Conservation (phyloP, 164 flowering plant species). For the Vitis labrusca region DNA sequence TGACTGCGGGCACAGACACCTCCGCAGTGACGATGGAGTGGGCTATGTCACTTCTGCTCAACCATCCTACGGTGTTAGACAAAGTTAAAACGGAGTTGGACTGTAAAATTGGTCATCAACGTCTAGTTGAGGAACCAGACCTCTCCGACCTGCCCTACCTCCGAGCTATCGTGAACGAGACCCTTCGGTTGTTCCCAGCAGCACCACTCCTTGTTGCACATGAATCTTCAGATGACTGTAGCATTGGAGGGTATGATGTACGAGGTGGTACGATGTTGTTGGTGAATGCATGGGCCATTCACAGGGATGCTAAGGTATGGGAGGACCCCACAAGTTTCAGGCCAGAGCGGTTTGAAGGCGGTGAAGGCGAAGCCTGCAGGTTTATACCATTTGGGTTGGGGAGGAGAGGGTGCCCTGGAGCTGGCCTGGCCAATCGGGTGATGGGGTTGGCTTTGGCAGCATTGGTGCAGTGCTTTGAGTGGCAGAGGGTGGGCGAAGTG, state of each 20-base stretch:
- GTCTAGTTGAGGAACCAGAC: constrained; percentile 42
- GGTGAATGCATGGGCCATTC: constrained; percentile 49
- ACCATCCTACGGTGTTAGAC: constrained; percentile 4
- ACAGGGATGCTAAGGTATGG: constrained; percentile 55
- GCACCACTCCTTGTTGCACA: constrained; percentile 52
- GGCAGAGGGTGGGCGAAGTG: neutral
- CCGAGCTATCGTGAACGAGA: constrained; percentile 35
- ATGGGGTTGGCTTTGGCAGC: neutral
- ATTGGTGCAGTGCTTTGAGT: constrained; percentile 6
- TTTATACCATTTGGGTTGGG: constrained; percentile 13
- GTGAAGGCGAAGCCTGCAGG: no score
- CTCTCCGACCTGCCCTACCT: constrained; percentile 41
- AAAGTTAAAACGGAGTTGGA: constrained; percentile 38
- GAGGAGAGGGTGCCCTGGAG: neutral
- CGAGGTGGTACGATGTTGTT: constrained; percentile 43
- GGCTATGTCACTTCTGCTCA: constrained; percentile 7
- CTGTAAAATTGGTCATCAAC: constrained; percentile 19
- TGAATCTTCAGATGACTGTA: constrained; percentile 32
- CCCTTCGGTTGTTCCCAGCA: constrained; percentile 39
- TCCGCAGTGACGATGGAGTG: neutral
- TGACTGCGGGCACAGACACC: constrained; percentile 5
- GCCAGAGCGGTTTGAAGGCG: constrained; percentile 51
- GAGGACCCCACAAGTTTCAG: constrained; percentile 39
- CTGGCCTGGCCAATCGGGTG: neutral
- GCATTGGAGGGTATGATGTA: constrained; percentile 33